Percentiles rank a stretch among this genome's conserved stretches.
Evolutionary conservation across 2,329 filamentous ascomycete species (phyloP).

Genomic region (Colletotrichum aenigma): DNA sequence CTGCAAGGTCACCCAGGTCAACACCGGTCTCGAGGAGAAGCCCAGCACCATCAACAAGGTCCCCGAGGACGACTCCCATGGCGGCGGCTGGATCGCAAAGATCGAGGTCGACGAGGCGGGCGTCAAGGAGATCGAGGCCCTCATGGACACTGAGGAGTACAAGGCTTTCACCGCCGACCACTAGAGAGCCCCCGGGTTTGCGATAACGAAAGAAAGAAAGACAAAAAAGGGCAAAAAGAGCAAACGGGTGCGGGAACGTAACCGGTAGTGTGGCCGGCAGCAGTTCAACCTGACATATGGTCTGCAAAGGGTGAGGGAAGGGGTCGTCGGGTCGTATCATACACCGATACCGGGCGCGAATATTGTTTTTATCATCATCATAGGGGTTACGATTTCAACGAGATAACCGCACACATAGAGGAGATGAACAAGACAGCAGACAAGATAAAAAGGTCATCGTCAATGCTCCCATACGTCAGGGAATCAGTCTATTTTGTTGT

Average conservation of each 20-base stretch:
- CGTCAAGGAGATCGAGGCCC: constrained; percentile 69
- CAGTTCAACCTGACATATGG: constrained; percentile 23
- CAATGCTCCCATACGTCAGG: not conserved
- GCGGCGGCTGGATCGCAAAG: constrained; percentile 92
- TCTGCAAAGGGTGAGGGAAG: not conserved
- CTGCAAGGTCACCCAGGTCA: constrained; percentile 78
- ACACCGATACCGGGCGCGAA: not conserved
- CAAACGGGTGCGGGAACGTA: not conserved
- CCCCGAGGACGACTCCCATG: constrained; percentile 76
- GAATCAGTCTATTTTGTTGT: constrained; percentile 13
- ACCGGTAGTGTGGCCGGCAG: not conserved
- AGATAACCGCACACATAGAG: constrained; percentile 9
- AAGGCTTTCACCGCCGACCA: constrained; percentile 68
- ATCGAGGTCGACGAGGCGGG: constrained; percentile 74
- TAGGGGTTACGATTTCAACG: constrained; percentile 17
- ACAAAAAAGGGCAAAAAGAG: not conserved
- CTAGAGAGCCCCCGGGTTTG: constrained; percentile 21
- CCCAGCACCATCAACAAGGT: constrained; percentile 88
- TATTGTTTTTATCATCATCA: not conserved
- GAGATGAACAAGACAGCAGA: not conserved
- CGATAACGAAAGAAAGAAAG: not conserved
- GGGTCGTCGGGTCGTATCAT: constrained; percentile 12
- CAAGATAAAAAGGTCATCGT: not conserved
- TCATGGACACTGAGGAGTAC: constrained; percentile 83
- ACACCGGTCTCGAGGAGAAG: constrained; percentile 79